phyloP scores from a whole-genome alignment of 1,139 yeast species.

The Candida smagusa region DNA sequence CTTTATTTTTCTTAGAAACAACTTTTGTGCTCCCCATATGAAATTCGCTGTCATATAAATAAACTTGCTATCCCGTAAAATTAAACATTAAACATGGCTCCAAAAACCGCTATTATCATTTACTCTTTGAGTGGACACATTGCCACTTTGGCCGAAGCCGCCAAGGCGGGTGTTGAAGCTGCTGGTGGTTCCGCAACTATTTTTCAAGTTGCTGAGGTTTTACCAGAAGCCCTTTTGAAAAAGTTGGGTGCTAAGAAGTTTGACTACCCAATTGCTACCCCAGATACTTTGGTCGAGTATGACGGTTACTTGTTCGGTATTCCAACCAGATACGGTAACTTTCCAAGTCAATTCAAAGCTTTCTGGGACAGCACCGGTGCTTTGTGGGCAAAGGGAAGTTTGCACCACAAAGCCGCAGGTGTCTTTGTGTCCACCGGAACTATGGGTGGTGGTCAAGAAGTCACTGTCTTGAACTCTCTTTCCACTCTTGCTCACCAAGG shows the following conservation, averaged over 20 bases:
- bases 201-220: constrained; percentile 36
- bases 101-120: constrained; percentile 34
- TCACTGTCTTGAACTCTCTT: constrained; percentile 29
- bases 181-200: constrained; percentile 37
- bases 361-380: constrained; percentile 38
- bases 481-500: constrained; percentile 36
- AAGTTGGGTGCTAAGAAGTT: constrained; percentile 28
- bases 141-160: constrained; percentile 31
- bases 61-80: neutral
- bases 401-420: constrained; percentile 36
- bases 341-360: constrained; percentile 36
- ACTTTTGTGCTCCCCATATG: too few species aligned
- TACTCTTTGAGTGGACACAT: constrained; percentile 37
- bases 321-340: constrained; percentile 36
- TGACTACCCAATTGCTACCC: constrained; percentile 29
- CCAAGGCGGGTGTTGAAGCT: constrained; percentile 32
- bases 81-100: constrained; percentile 14
- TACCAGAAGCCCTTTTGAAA: constrained; percentile 24
- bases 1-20: too few species aligned
- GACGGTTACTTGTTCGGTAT: constrained; percentile 37
- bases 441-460: constrained; percentile 40
- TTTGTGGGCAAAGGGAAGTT: constrained; percentile 32
- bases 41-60: neutral
- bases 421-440: constrained; percentile 34
- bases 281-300: constrained; percentile 27